Evolutionary conservation across 495 filamentous ascomycete genomes (phyloP).

Genomic region (Hypoxylon intermedium): DNA sequence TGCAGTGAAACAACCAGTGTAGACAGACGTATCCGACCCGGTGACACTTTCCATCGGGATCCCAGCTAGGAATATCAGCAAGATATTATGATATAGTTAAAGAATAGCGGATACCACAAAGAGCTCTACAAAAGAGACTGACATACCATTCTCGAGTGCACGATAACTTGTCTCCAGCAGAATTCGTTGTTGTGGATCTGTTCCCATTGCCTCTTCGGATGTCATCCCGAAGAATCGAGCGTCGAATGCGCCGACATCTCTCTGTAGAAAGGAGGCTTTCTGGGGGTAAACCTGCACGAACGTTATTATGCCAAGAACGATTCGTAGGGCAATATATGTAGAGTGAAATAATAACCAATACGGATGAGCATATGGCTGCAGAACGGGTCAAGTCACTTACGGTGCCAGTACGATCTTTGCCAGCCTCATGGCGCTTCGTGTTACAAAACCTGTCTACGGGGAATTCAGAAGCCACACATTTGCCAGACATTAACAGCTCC

Average conservation of each 20-base stretch:
- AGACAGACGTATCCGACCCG: not conserved
- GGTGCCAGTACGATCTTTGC: not conserved
- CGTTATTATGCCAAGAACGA: not conserved
- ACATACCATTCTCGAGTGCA: constrained; percentile 54
- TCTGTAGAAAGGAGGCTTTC: constrained; percentile 41
- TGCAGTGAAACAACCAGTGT: not conserved
- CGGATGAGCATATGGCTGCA: too few species aligned
- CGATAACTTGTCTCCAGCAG: constrained; percentile 62
- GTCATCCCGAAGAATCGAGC: constrained; percentile 61
- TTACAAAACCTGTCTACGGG: not conserved
- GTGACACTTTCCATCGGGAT: constrained; percentile 16
- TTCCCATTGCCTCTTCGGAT: constrained; percentile 52
- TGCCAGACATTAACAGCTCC: not conserved
- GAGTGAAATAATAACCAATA: too few species aligned
- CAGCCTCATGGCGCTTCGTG: not conserved
- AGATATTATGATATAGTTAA: too few species aligned
- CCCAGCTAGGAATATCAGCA: too few species aligned
- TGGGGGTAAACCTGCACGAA: not conserved
- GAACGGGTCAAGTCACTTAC: not conserved
- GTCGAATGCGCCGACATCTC: constrained; percentile 53
- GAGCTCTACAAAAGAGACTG: too few species aligned
- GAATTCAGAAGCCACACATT: not conserved
- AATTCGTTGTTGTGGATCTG: constrained; percentile 40
- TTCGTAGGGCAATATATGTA: not conserved
- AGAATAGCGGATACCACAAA: too few species aligned